A percentile compares a stretch with the other conserved stretches of the same genome.
These are phyloP conservation scores for Musa acuminata DNA, from an alignment of 176 grass and related monocot genomes.

Conservation along the genomic window DNA sequence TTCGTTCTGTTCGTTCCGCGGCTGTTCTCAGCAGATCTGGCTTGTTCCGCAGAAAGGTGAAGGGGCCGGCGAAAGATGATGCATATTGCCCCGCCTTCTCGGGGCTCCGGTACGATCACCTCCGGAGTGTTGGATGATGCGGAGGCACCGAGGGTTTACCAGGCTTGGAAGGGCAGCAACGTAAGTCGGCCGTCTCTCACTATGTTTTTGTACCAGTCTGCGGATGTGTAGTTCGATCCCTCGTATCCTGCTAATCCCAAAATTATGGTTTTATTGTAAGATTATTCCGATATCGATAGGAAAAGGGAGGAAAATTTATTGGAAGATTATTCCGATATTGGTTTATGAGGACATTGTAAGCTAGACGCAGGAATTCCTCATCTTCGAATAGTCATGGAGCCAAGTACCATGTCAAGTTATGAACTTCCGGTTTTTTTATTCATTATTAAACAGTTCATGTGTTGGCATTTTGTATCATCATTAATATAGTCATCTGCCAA, in stretches of 20 bases:
- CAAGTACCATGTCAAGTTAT: no score
- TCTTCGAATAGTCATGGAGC: no score
- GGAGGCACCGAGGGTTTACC: constrained; percentile 71
- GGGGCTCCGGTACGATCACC: constrained; percentile 21
- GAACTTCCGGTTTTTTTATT: no score
- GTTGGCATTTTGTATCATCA: no score
- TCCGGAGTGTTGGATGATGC: constrained; percentile 16
- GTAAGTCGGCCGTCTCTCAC: constrained; percentile 32
- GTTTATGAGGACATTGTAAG: not conserved
- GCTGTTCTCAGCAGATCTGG: not conserved
- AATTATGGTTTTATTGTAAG: not conserved
- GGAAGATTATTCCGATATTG: no score
- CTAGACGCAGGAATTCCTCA: no score
- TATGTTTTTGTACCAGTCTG: not conserved
- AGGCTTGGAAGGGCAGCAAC: constrained; percentile 91
- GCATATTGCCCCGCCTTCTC: constrained; percentile 54
- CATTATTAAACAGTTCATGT: no score
- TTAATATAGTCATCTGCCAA: no score
- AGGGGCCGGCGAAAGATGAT: constrained; percentile 25
- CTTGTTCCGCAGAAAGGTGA: not conserved
- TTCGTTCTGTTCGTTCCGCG: not conserved
- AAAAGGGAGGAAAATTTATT: not conserved
- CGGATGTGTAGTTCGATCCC: not conserved
- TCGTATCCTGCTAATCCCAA: not conserved
- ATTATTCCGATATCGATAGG: no score